A percentile compares a stretch with the other conserved stretches of the same genome.
Conservation (phyloP, 495 filamentous ascomycete species). For the Jackrogersella minutella region DNA sequence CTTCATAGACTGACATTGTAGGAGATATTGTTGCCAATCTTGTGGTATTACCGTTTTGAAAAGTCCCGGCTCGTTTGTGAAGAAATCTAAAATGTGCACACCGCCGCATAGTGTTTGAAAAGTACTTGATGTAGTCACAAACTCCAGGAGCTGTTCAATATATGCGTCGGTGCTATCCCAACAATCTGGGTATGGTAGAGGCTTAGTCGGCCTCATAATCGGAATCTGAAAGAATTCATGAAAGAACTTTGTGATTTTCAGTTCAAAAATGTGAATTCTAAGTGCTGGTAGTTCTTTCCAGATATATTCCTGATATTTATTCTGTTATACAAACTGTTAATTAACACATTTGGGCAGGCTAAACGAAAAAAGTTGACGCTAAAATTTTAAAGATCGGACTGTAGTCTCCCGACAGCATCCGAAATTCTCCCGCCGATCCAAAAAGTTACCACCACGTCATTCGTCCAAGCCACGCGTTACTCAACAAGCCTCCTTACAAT, state of each 20-base stretch:
- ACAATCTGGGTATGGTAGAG: constrained; percentile 55
- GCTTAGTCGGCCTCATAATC: constrained; percentile 50
- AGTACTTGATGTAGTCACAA: constrained; percentile 75
- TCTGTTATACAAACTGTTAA: constrained; percentile 1
- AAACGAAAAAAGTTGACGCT: constrained; percentile 6
- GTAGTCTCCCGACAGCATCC: constrained; percentile 14
- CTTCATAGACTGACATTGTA: constrained; percentile 70
- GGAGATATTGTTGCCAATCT: constrained; percentile 83
- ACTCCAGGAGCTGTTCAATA: constrained; percentile 77
- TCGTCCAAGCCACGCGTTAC: constrained; percentile 14
- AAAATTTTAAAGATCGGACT: not conserved
- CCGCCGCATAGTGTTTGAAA: constrained; percentile 91
- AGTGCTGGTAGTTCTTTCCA: not conserved
- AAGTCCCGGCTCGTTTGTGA: constrained; percentile 80
- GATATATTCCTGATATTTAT: not conserved
- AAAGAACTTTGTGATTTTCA: not conserved
- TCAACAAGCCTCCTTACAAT: constrained; percentile 7
- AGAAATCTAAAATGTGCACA: constrained; percentile 94
- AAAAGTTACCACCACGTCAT: constrained; percentile 33
- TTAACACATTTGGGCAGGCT: too few species aligned
- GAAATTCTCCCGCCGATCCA: constrained; percentile 2
- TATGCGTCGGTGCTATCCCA: constrained; percentile 69
- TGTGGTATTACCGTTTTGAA: constrained; percentile 77
- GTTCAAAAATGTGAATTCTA: not conserved
- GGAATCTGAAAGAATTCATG: not conserved